Evolutionary conservation across 768 basidiomycete species (phyloP).

Genomic region (Dacryopinax primogenitus): DNA sequence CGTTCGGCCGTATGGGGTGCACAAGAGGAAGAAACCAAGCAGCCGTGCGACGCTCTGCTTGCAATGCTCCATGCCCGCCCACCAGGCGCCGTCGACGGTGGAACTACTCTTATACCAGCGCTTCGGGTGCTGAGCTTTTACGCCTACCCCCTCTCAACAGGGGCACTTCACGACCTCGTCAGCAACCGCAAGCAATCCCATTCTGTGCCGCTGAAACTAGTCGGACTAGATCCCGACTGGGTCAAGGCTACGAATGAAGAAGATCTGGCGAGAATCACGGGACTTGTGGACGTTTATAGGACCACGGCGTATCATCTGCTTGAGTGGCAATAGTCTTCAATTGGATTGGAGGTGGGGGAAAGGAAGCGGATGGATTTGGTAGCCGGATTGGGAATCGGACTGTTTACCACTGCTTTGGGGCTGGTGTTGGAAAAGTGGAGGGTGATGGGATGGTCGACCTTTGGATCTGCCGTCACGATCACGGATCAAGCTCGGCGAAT

Average conservation of each 20-base stretch:
- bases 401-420: no score
- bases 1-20: slow-evolving; percentile 1
- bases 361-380: neutral
- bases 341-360: neutral
- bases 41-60: slow-evolving; percentile 4
- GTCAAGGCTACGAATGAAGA: neutral
- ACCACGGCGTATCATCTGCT: neutral
- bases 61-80: neutral
- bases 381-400: no score
- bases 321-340: slow-evolving; percentile 1
- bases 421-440: no score
- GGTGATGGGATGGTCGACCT: no score
- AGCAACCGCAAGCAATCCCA: neutral
- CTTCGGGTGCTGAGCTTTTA: neutral
- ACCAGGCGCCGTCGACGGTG: neutral
- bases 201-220: neutral
- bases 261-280: neutral
- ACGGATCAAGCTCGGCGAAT: slow-evolving; percentile 3
- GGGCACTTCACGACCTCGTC: neutral
- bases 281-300: neutral
- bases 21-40: neutral
- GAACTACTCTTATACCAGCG: neutral
- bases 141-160: slow-evolving; percentile 7
- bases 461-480: no score
- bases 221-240: neutral